These are phyloP conservation scores for Osmanthus fragrans DNA, from an alignment of 257 asterid species.

Conservation along the genomic window DNA sequence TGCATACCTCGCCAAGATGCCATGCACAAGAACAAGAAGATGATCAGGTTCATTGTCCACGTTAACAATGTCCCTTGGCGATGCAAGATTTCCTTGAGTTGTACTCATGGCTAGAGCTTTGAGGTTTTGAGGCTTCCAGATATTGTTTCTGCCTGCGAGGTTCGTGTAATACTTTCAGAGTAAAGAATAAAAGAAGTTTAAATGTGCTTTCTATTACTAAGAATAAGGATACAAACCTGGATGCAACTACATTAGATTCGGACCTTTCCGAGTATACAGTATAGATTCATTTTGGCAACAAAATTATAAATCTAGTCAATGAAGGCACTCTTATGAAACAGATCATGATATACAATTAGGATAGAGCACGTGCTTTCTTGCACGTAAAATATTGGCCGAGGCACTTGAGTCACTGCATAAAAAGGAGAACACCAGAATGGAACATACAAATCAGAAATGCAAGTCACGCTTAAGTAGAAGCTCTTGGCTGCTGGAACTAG, in stretches of 20 bases:
- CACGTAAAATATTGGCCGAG: background rate
- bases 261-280: background rate
- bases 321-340: background rate
- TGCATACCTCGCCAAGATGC: slow-evolving; percentile 78
- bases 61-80: slow-evolving; percentile 34
- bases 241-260: slow-evolving; percentile 6
- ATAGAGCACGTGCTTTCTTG: background rate
- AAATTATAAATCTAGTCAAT: background rate
- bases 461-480: background rate
- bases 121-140: slow-evolving; percentile 43
- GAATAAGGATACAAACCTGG: slow-evolving; percentile 1
- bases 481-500: background rate
- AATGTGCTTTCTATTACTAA: background rate
- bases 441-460: background rate
- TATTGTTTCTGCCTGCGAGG: slow-evolving; percentile 54
- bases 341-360: background rate
- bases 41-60: slow-evolving; percentile 72
- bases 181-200: background rate
- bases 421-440: background rate
- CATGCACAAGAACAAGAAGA: slow-evolving; percentile 98
- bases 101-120: slow-evolving; percentile 71
- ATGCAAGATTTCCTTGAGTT: slow-evolving; percentile 53
- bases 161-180: slow-evolving; percentile 12
- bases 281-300: background rate
- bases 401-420: background rate